Evolutionary conservation across 2,329 filamentous ascomycete genomes (phyloP).

Genomic region (Dothistroma pini): DNA sequence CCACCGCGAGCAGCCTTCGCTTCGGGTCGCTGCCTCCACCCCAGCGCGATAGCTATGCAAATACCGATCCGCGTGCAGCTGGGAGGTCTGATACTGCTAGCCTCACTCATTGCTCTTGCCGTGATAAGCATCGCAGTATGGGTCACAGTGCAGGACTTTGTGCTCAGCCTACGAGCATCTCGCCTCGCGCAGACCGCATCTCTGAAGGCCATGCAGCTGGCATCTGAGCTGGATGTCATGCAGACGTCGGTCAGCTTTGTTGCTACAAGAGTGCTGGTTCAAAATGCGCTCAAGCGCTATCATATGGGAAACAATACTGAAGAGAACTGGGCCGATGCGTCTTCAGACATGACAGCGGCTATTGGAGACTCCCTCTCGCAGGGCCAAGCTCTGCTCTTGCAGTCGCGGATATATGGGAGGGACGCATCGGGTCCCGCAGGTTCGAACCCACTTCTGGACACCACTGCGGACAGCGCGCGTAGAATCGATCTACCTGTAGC

Average conservation of each 20-base stretch:
- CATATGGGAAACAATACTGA: constrained; percentile 53
- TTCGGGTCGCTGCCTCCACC: not conserved
- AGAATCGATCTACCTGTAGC: constrained; percentile 57
- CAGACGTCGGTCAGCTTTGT: constrained; percentile 71
- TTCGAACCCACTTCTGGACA: constrained; percentile 57
- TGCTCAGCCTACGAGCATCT: constrained; percentile 51
- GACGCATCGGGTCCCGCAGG: constrained; percentile 56
- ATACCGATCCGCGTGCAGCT: constrained; percentile 87
- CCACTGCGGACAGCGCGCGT: constrained; percentile 52
- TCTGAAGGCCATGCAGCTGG: constrained; percentile 78
- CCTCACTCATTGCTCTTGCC: constrained; percentile 69
- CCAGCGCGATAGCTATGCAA: constrained; percentile 56
- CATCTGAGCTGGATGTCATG: constrained; percentile 73
- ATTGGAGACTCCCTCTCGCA: constrained; percentile 51
- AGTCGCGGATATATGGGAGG: constrained; percentile 69
- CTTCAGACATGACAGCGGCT: constrained; percentile 66
- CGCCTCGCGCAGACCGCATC: constrained; percentile 75
- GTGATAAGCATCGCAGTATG: constrained; percentile 75
- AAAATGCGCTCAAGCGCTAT: constrained; percentile 50
- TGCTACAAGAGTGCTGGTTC: constrained; percentile 58
- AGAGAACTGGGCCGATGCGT: constrained; percentile 59
- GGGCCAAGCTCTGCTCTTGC: constrained; percentile 57
- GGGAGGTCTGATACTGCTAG: constrained; percentile 70
- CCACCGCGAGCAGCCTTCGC: not conserved
- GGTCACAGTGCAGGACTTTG: constrained; percentile 59